Base-by-base conservation (phyloP, 1,284 basidiomycete species). In the Moesziomyces sp. region DNA sequence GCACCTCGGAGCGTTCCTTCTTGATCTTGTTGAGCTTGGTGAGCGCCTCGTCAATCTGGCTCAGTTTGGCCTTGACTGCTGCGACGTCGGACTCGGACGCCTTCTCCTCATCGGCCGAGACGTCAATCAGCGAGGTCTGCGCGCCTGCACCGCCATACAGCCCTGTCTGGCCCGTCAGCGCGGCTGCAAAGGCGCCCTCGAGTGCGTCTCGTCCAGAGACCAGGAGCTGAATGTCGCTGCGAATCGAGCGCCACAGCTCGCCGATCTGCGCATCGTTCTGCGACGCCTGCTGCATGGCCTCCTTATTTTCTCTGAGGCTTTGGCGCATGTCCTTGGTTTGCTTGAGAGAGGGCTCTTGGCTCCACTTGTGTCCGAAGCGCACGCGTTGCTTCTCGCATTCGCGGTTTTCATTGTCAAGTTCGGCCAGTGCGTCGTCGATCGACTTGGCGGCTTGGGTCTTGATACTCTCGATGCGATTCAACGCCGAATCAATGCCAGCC, bases 281-380 rank as follows among this genome's bases (percentile, higher is more conserved):
- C 0, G 88, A 88, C 0, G 96, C 97, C 1, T 92, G 90, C 19
- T 91, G 89, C 48, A 97, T 86, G 0, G 93, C 90, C 6, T 87
- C 87, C 26, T 89, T 85, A 80, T 96, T 93, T 14, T 90, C 88
- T 80, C 93, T 93, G 55, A 98, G 86, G 78, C 93, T 94, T 61
- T 90, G 89, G 13, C 95, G 88, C 66, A 92, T 85, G 1, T 88
- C 86, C 82, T 91, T 91, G 35, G 91, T 62, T 35, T 92, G 67
- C 43, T 74, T 23, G 23, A 66, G 58, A 21, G 91, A 91, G 0
- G 96, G 96, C n/a, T 89, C 88, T 84, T 98, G 96, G 9, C 91
- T 91, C 91, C 94, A 99, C 43, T 89, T 84, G 76, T 94, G 92
- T 35, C 92, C 91, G 84, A 93, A 94, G 84, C 92, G 91, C 62